Base-by-base conservation (phyloP, 179 eudicot species). In the Corrigiola litoralis region DNA sequence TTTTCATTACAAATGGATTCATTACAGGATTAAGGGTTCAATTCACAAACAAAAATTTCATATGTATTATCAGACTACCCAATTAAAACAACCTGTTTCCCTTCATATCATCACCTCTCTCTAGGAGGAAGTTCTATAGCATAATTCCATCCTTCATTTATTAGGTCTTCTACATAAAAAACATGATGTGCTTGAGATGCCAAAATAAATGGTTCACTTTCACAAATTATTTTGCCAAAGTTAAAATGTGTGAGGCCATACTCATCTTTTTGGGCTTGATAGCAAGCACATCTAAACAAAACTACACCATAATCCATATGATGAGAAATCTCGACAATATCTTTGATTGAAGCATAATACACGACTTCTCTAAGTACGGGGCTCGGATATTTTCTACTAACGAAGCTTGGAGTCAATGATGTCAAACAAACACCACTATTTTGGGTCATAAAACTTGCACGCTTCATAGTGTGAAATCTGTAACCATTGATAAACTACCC, bases 221-320 rank as follows among this genome's bases (percentile, higher is more conserved):
- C 14, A 44, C 14, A 44, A 44, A 3, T 44, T 4, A 44, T 11
- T 18, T 44, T 44, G 2, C n/a, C n/a, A 1, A 4, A 25, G 9
- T 42, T 44, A 17, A 61, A 25, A 13, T 17, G 10, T 2, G 25
- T 42, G 6, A 16, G 20, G 3, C 11, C 24, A 1, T 61, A 21
- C 3, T 61, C 52, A 28, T 46, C 10, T 6, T 2, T 27, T 45
- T 44, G 38, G 0, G 52, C 42, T 6, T 61, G 29, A 56, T 7
- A 56, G 42, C 61, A 56, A 10, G 34, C 68, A 50, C 68, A 64
- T 27, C 4, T 37, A 36, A 66, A 67, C 21, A 42, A 11, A 27
- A 67, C 71, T 12, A 42, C 54, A 16, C 21, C 45, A 31, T 16
- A 33, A 18, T 45, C 9, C 8, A 25, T 40, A 17, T 41, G 65